Evolutionary conservation across 78 protist genomes (phyloP), one percentile per base, ranked within the genome.

Genomic region (Dictyostelium firmibasis): DNA sequence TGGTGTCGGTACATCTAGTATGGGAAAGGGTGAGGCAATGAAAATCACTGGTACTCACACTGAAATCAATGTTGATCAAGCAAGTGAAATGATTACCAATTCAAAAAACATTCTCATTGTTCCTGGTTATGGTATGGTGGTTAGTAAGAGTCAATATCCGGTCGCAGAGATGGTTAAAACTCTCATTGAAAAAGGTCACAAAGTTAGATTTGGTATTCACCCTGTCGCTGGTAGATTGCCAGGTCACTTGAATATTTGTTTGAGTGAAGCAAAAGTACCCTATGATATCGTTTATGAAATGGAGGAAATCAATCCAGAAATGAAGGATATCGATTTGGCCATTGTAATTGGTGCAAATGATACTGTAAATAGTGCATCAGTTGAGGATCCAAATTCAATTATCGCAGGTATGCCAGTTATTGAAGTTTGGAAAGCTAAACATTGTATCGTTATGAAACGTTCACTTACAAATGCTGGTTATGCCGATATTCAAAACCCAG

Each of bases 91-190:
- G 84, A 47, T 75, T 16, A 7, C 44, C 8, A 78, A 67, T 35
- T 31, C 84, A 23, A 86, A 94, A 64, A 43, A 69, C 4, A 97
- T 99, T 23, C 36, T 99, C 92, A 98, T 99, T 53, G 99, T 99
- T 25, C 99, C 99, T 8, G 99, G 99, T 14, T 99, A 98, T 84
- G 99, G 99, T 23, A 64, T 99, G 79, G 99, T 99, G 0, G 99
- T 98, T 14, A 98, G 98, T 31, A 85, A 97, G 47, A 99, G 96
- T 5, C 99, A 98, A 87, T 91, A 98, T 67, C 91, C 99, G 9
- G 81, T 99, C 18, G 96, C 98, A 1, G 98, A 98, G 75, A 29
- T 99, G 69, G 81, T 96, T 41, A 67, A 86, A 60, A 62, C 91
- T 11, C 89, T 98, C 29, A 74, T 69, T 23, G 84, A 92, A 36